Evolutionary conservation across 352 stramenopile genomes (phyloP).

Genomic region (Phytophthora aleatoria): DNA sequence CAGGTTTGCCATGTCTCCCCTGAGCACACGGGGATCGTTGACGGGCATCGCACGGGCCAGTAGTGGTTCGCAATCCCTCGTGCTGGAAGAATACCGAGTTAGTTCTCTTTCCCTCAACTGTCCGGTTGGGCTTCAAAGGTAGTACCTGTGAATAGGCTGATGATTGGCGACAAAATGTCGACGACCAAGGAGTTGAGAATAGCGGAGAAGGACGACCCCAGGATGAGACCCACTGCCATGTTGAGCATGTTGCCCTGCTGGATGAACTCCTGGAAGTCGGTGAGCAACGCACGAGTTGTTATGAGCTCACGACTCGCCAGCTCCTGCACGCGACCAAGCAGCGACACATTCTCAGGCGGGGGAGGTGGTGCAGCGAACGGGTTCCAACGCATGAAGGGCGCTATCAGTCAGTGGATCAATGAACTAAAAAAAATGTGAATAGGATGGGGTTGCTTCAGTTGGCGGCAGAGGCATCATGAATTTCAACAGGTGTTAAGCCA

Average conservation of each 20-base stretch:
- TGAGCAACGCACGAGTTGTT: conserved; percentile 19
- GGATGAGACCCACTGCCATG: conserved; percentile 69
- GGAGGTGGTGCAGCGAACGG: conserved; percentile 24
- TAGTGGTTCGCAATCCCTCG: conserved; percentile 71
- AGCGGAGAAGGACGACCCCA: conserved; percentile 66
- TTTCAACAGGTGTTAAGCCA: background rate
- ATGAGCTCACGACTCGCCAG: conserved; percentile 24
- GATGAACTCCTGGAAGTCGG: conserved; percentile 77
- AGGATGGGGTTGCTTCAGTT: background rate
- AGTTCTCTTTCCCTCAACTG: background rate
- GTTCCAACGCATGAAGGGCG: conserved; percentile 23
- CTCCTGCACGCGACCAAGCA: conserved; percentile 30
- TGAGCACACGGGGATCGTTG: conserved; percentile 36
- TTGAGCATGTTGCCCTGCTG: conserved; percentile 80
- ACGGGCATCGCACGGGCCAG: conserved; percentile 55
- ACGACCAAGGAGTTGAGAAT: conserved; percentile 77
- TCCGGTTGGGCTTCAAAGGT: background rate
- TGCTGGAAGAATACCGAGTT: conserved; percentile 28
- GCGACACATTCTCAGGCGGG: conserved; percentile 27
- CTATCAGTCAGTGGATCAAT: too few species aligned
- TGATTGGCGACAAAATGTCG: conserved; percentile 66
- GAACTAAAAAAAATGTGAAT: too few species aligned
- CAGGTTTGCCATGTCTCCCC: conserved; percentile 64
- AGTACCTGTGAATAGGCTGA: conserved; percentile 70
- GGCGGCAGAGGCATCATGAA: background rate